Evolutionary conservation across 768 basidiomycete species (phyloP), one percentile per base, ranked within the genome.

Genomic region (Rhizopogon sp.): DNA sequence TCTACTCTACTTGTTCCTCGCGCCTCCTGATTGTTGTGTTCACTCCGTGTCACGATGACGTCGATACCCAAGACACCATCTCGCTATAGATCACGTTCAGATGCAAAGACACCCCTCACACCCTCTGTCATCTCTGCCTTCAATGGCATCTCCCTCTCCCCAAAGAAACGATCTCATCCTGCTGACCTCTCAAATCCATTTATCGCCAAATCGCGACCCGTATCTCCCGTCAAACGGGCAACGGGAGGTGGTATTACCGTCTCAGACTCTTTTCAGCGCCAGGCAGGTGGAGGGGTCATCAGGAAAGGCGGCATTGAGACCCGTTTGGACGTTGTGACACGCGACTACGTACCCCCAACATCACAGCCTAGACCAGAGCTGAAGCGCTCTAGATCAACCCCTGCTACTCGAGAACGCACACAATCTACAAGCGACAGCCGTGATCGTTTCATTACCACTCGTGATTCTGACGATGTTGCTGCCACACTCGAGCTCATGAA

Each of bases 251-350:
- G 71, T 10, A 77, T 82, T 28, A 72, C 78, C 11, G 72, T 80
- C 40, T 76, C 79, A 0, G 83, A 82, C 40, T 75, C 74, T 0
- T 70, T 87, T 6, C 76, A 82, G 52, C 76, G 82, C 2, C 88
- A 89, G 62, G 84, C 86, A 0, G 81, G 74, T 58, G 56, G 46
- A 10, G 87, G 90, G 6, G 80, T 93, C 16, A 85, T 92, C 59
- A 74, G 88, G 39, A 87, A 82, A 57, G 90, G 90, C 41, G 88
- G 88, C 7, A 69, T 90, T 10, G 90, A 93, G 65, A 85, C 84
- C 58, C 77, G 87, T 54, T 73, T 91, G 14, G 84, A 92, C 44
- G 87, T 91, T 20, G 81, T 92, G 53, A 86, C 86, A 0, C 75
- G 79, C 45, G 90, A 92, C 67, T 90, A 91, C 60, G 77, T 86